A percentile compares a stretch with the other conserved stretches of the same genome.
Evolutionary conservation across 2,329 filamentous ascomycete genomes (phyloP).

Genomic region (Fusarium tjaetaba): DNA sequence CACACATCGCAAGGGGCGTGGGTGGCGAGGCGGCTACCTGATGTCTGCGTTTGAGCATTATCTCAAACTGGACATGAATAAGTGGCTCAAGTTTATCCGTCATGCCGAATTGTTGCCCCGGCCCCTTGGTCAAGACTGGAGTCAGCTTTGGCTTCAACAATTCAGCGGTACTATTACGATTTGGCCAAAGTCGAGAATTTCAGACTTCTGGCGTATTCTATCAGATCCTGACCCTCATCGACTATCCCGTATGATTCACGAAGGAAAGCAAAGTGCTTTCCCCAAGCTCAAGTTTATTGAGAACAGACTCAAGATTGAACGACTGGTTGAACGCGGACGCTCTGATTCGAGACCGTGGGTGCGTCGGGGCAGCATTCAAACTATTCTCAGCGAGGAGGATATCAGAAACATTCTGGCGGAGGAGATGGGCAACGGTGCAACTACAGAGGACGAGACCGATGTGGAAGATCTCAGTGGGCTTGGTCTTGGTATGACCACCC

Average conservation of each 20-base stretch:
- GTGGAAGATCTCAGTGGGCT: constrained; percentile 44
- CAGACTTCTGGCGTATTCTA: constrained; percentile 88
- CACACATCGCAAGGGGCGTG: constrained; percentile 90
- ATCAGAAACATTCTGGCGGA: constrained; percentile 59
- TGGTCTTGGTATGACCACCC: constrained; percentile 43
- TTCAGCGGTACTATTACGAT: constrained; percentile 96
- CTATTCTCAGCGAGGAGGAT: constrained; percentile 70
- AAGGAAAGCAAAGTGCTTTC: constrained; percentile 88
- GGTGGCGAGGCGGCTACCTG: constrained; percentile 95
- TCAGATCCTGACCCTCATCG: constrained; percentile 81
- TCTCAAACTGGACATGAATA: constrained; percentile 94
- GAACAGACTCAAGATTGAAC: constrained; percentile 87
- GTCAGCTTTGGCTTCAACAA: constrained; percentile 92
- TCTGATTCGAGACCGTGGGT: constrained; percentile 61
- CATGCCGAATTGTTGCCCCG: constrained; percentile 92
- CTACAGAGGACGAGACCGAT: constrained; percentile 52
- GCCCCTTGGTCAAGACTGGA: constrained; percentile 95
- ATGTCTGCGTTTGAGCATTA: constrained; percentile 94
- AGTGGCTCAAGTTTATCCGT: constrained; percentile 95
- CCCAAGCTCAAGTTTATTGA: constrained; percentile 91
- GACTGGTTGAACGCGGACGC: constrained; percentile 68
- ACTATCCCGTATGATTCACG: constrained; percentile 87
- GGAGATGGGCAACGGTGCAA: constrained; percentile 46
- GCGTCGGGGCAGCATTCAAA: constrained; percentile 65
- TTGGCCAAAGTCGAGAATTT: constrained; percentile 83